Evolutionary conservation across 176 grass and related monocot species (phyloP), one percentile per base, ranked within the genome.

Genomic region (Oryza brachyantha): DNA sequence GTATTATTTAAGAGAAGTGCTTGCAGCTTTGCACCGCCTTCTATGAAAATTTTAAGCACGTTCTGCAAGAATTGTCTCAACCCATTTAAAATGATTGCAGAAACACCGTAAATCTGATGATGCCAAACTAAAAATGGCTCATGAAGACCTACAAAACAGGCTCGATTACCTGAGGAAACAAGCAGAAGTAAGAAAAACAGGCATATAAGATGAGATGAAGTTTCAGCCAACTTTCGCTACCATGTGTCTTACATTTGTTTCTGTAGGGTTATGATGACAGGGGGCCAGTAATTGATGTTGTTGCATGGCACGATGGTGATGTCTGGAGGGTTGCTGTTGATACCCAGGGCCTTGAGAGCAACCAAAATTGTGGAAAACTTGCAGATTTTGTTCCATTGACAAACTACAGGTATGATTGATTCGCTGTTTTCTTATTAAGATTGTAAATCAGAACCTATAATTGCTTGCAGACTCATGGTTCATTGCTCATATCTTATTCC

Each of bases 271-370:
- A 93, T 70, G 95, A 98, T 92, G 95, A 98, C 57, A 94, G 58
- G 72, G 95, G 95, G 63, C 92, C 95, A 14, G 82, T 93, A 54
- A 91, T 98, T 41, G 95, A 98, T 81, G 80, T 98, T 88, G 83
- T 98, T 85, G 81, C 87, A 75, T 98, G 95, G 95, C 80, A 98
- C 62, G 95, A 98, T 85, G 95, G 95, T 78, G 91, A 91, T 85
- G 85, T 91, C 26, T 98, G 95, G 95, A 94, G 95, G 79, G 92
- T 98, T 86, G 87, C 92, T 88, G 87, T 98, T 81, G 95, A 98
- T 77, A 94, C 95, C 35, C 95, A 94, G 81, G 75, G 74, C 25
- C 87, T 98, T 29, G 95, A 89, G 78, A 87, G 75, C 71, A 85
- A 78, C 43, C 69, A 82, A 67, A 76, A 90, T 41, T 68, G 78